Evolutionary conservation across 169 alveolate genomes (phyloP).

Genomic region (Cryptosporidium ubiquitum): DNA sequence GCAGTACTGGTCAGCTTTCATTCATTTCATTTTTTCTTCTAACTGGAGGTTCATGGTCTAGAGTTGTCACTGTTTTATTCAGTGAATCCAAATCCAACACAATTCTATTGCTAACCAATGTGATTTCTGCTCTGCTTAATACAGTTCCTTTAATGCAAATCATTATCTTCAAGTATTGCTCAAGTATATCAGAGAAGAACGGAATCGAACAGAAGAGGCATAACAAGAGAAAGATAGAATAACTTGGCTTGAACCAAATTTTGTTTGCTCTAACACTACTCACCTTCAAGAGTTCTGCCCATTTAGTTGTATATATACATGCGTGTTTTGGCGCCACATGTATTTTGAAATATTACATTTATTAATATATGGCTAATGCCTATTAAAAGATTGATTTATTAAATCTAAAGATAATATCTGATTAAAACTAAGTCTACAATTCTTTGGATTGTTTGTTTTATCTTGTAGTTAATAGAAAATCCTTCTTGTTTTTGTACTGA

Average conservation of each 20-base stretch:
- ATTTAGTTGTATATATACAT: not conserved
- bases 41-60: slow-evolving; percentile 71
- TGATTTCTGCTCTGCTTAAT: slow-evolving; percentile 57
- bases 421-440: not conserved
- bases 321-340: not conserved
- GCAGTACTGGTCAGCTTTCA: slow-evolving; percentile 72
- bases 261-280: not conserved
- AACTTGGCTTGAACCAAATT: not conserved
- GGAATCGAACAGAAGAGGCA: slow-evolving; percentile 24
- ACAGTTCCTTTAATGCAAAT: slow-evolving; percentile 61
- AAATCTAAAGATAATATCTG: too few species aligned
- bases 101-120: slow-evolving; percentile 41
- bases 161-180: slow-evolving; percentile 36
- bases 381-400: not conserved
- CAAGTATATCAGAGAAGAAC: slow-evolving; percentile 37
- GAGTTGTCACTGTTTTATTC: slow-evolving; percentile 50
- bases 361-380: not conserved
- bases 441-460: too few species aligned
- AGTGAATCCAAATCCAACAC: slow-evolving; percentile 59
- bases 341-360: too few species aligned
- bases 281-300: not conserved
- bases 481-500: too few species aligned
- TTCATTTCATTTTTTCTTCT: slow-evolving; percentile 60
- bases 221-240: slow-evolving; percentile 40
- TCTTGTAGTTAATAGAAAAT: not conserved